Evolutionary conservation across 2,329 filamentous ascomycete genomes (phyloP).

Genomic region (Colletotrichum sidae): DNA sequence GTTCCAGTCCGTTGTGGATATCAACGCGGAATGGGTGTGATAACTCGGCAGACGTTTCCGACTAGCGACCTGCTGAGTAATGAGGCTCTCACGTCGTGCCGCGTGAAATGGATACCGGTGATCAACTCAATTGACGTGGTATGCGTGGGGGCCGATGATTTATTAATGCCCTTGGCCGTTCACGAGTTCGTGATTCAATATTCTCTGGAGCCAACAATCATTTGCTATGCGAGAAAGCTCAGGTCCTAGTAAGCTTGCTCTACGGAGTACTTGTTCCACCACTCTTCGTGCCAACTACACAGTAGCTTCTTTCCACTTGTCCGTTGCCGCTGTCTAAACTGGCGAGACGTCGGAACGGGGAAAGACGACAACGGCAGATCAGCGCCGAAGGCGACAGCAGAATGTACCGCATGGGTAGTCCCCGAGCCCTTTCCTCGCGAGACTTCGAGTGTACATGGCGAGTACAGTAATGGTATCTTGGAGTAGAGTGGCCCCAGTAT

Average conservation of each 20-base stretch:
- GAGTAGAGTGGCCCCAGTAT: conserved; percentile 3
- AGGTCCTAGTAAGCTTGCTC: no score
- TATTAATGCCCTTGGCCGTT: no score
- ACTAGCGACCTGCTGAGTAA: background rate
- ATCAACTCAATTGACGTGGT: conserved; percentile 8
- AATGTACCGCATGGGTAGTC: background rate
- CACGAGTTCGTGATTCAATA: no score
- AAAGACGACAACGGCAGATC: conserved; percentile 4
- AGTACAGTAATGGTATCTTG: conserved; percentile 29
- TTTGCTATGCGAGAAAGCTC: no score
- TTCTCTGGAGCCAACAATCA: no score
- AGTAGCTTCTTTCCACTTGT: no score
- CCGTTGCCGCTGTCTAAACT: no score
- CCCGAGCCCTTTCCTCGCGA: conserved; percentile 20
- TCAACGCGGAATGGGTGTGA: conserved; percentile 24
- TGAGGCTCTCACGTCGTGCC: conserved; percentile 7
- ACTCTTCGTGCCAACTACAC: no score
- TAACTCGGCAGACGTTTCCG: conserved; percentile 26
- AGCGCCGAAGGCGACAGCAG: background rate
- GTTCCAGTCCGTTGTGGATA: conserved; percentile 26
- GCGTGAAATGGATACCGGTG: conserved; percentile 3
- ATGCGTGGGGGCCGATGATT: conserved; percentile 2
- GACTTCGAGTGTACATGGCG: conserved; percentile 12
- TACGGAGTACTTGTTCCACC: no score
- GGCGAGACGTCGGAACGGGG: conserved; percentile 16